Evolutionary conservation across 2,329 filamentous ascomycete species (phyloP), one percentile per base, ranked within the genome.

Genomic region (Colletotrichum sp.): DNA sequence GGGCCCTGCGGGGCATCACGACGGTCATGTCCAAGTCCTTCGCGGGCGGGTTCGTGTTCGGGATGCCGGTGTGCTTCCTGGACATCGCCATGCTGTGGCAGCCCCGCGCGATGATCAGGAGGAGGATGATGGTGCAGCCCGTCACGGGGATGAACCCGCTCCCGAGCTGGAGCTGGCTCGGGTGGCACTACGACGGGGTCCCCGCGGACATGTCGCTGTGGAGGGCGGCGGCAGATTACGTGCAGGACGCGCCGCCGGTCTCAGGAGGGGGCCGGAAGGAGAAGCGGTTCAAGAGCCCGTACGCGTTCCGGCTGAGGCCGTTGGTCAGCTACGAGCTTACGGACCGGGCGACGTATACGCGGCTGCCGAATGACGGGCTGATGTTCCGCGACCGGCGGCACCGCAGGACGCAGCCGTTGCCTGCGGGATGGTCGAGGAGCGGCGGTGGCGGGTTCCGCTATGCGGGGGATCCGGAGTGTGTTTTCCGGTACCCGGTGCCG

Each of bases 101-200:
- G 18, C 86, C 86, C 16, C 82, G 85, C 62, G 85, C 86, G 18
- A 86, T 85, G 4, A 85, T 88, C 32, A 82, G 86, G 30, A 81
- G 86, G 22, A 80, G 86, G 26, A 83, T 83, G 8, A 78, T 85
- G 8, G 80, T 84, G 5, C 81, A 82, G 0, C 81, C 84, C 83
- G 66, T 77, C 34, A 77, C 76, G 6, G 75, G 77, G 30, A 44
- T 78, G 60, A 77, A 78, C 28, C 75, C 77, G 68, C 80, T 88
- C 8, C 86, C 86, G 1, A 86, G 85, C 6, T 88, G 86, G 86
- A 86, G 86, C 34, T 88, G 86, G 86, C 85, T 88, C 83, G 86
- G 86, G 26, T 88, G 86, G 86, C 87, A 85, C 83, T 87, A 86
- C 71, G 86, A 88, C 72, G 85, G 84, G 32, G 81, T 87, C 16